Evolutionary conservation across 2,329 filamentous ascomycete species (phyloP).

Genomic region (Monilinia vaccinii-corymbosi): DNA sequence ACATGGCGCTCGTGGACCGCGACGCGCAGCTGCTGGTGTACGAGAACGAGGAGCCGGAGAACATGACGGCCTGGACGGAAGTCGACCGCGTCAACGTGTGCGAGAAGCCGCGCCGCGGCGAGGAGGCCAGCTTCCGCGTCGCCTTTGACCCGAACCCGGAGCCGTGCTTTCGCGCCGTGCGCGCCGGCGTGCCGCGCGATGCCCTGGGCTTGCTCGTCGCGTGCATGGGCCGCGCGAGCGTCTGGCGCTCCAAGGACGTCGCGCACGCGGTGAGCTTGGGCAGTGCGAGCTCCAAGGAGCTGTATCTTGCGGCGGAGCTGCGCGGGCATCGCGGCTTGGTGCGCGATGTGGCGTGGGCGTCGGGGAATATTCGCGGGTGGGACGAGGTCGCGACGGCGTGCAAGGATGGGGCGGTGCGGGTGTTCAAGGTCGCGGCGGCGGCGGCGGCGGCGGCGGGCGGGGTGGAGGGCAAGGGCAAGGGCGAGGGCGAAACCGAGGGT

Average conservation of each 20-base stretch:
- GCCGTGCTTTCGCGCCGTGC: conserved; percentile 66
- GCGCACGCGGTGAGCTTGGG: conserved; percentile 40
- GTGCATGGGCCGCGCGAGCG: conserved; percentile 70
- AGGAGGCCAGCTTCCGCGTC: conserved; percentile 80
- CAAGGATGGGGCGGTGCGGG: conserved; percentile 80
- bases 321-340: conserved; percentile 67
- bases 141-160: conserved; percentile 83
- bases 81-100: conserved; percentile 72
- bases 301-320: conserved; percentile 76
- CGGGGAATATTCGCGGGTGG: conserved; percentile 80
- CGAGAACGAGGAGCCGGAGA: conserved; percentile 79
- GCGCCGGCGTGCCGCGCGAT: conserved; percentile 73
- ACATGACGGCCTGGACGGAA: conserved; percentile 63
- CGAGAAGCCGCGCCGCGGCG: conserved; percentile 61
- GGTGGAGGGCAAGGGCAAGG: too few species aligned
- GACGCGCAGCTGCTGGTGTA: conserved; percentile 73
- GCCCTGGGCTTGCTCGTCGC: conserved; percentile 76
- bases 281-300: conserved; percentile 58
- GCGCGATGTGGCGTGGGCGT: conserved; percentile 84
- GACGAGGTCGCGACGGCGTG: conserved; percentile 87
- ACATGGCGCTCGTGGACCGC: conserved; percentile 74
- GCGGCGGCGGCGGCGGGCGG: conserved; percentile 45
- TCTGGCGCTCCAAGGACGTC: conserved; percentile 68
- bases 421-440: conserved; percentile 68
- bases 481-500: conserved; percentile 32